Evolutionary conservation across 2,329 filamentous ascomycete genomes (phyloP).

Genomic region (Neofusicoccum sp.): DNA sequence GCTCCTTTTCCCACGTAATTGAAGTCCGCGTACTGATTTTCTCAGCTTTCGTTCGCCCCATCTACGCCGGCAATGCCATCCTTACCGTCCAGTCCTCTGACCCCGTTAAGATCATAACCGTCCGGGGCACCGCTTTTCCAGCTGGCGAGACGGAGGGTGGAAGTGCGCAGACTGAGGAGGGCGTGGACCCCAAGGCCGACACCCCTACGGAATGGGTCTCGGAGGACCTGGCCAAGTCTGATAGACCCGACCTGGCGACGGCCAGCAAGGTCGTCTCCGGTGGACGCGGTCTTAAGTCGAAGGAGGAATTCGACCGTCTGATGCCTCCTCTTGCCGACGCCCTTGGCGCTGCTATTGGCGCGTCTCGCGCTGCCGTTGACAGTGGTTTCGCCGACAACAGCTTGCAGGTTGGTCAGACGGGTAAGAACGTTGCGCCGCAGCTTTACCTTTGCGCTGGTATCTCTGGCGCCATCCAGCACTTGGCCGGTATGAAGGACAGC

Average conservation of each 20-base stretch:
- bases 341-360: constrained; percentile 91
- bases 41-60: constrained; percentile 82
- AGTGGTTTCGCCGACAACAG: constrained; percentile 98
- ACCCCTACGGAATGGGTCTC: constrained; percentile 83
- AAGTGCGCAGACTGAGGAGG: constrained; percentile 74
- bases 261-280: constrained; percentile 88
- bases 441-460: constrained; percentile 95
- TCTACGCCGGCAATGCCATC: constrained; percentile 97
- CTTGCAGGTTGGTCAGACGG: constrained; percentile 95
- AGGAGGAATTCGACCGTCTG: constrained; percentile 91
- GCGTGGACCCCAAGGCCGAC: constrained; percentile 76
- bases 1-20: not conserved
- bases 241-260: constrained; percentile 90
- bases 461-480: constrained; percentile 93
- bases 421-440: constrained; percentile 96
- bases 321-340: constrained; percentile 92
- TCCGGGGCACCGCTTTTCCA: constrained; percentile 89
- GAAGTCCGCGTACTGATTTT: constrained; percentile 17
- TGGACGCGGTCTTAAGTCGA: constrained; percentile 92
- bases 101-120: constrained; percentile 81
- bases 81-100: constrained; percentile 91
- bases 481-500: constrained; percentile 99
- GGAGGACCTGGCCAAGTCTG: constrained; percentile 88
- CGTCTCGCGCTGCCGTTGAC: constrained; percentile 91
- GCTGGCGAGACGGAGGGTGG: constrained; percentile 69